phyloP scores from a whole-genome alignment of 2,329 filamentous ascomycete genomes.

The Fusarium sarcochroum region DNA sequence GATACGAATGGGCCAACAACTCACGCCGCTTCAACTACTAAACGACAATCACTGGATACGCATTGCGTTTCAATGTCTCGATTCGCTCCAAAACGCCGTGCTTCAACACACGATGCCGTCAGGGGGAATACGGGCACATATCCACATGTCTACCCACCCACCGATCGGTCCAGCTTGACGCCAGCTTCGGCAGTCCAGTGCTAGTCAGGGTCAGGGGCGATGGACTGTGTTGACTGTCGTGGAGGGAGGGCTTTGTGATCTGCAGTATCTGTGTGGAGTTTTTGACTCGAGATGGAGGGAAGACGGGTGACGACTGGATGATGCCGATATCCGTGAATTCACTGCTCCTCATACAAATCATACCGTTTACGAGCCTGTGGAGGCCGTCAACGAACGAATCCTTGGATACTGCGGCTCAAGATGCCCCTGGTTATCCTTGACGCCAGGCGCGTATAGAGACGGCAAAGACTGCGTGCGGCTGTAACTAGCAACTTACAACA shows the following conservation, averaged over 20 bases:
- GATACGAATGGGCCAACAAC: conserved; percentile 6
- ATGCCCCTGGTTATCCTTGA: conserved; percentile 1
- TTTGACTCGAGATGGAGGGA: background rate
- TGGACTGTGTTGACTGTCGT: background rate
- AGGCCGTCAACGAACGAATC: no score
- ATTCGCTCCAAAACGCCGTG: conserved; percentile 11
- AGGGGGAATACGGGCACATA: background rate
- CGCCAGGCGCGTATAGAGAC: background rate
- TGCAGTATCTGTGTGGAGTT: conserved; percentile 15
- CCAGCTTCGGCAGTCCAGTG: conserved; percentile 7
- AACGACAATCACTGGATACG: conserved; percentile 33
- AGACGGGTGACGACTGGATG: background rate
- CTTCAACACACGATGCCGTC: conserved; percentile 1
- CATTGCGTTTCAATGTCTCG: conserved; percentile 29
- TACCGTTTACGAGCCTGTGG: no score
- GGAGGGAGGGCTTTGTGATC: conserved; percentile 8
- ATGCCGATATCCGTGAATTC: conserved; percentile 16
- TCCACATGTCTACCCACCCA: conserved; percentile 11
- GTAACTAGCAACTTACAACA: conserved; percentile 2
- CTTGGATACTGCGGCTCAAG: conserved; percentile 13
- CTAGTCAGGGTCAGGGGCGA: conserved; percentile 7
- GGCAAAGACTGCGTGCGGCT: conserved; percentile 4
- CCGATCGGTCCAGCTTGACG: conserved; percentile 11
- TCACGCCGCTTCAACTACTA: conserved; percentile 17
- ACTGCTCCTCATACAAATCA: no score